phyloP scores from a whole-genome alignment of 2,329 filamentous ascomycete species.

The Diaporthe destruens region DNA sequence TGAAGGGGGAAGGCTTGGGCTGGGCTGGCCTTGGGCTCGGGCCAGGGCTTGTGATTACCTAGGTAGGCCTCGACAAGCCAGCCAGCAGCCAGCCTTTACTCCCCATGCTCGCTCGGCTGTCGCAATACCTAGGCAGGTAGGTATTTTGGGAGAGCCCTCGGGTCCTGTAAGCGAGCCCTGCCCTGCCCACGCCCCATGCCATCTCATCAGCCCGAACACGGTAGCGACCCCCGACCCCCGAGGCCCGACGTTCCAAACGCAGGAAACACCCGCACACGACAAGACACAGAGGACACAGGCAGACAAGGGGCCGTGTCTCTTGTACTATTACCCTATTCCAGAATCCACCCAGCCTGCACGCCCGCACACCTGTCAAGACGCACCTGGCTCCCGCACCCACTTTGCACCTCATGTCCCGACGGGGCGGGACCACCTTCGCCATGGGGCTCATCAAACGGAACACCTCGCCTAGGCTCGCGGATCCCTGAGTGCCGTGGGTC shows the following conservation, averaged over 20 bases:
- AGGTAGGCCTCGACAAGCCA: conserved; percentile 24
- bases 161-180: conserved; percentile 25
- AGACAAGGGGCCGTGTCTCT: conserved; percentile 5
- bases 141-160: conserved; percentile 12
- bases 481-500: conserved; percentile 30
- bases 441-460: conserved; percentile 39
- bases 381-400: conserved; percentile 21
- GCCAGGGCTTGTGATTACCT: not conserved
- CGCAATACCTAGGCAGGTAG: conserved; percentile 11
- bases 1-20: not conserved
- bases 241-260: not conserved
- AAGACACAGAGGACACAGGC: not conserved
- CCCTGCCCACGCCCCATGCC: not conserved
- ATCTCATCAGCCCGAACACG: conserved; percentile 6
- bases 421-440: conserved; percentile 32
- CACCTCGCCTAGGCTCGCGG: conserved; percentile 36
- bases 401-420: conserved; percentile 32
- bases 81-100: not conserved
- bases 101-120: conserved; percentile 3
- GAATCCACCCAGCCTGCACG: conserved; percentile 3
- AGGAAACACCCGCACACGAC: conserved; percentile 20
- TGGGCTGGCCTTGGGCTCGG: not conserved
- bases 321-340: not conserved
- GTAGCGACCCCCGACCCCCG: conserved; percentile 27
- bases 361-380: conserved; percentile 22